phyloP scores from a whole-genome alignment of 2,329 filamentous ascomycete species.

The Pezicula radicicola region DNA sequence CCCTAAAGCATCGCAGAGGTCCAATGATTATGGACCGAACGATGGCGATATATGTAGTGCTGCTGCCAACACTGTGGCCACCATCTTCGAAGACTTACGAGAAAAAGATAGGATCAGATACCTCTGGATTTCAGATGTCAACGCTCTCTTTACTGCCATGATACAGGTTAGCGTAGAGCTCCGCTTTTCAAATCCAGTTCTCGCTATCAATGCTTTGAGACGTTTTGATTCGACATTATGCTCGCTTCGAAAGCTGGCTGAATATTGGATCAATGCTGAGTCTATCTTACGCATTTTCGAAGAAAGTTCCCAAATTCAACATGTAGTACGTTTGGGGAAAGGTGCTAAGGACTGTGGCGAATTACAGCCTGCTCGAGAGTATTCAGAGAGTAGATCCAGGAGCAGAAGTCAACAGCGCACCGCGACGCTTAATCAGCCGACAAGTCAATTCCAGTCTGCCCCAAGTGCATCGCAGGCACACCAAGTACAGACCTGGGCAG shows the following conservation, averaged over 20 bases:
- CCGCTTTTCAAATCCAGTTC: slow-evolving; percentile 40
- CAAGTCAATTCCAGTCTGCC: too few species aligned
- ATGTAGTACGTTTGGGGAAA: not conserved
- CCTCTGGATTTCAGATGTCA: slow-evolving; percentile 40
- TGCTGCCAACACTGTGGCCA: slow-evolving; percentile 39
- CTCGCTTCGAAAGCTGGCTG: slow-evolving; percentile 36
- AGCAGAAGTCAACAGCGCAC: too few species aligned
- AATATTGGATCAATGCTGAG: slow-evolving; percentile 39
- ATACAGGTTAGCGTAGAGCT: slow-evolving; percentile 42
- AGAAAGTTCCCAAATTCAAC: slow-evolving; percentile 5
- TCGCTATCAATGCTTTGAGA: slow-evolving; percentile 40
- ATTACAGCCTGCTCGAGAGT: too few species aligned
- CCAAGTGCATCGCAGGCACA: too few species aligned
- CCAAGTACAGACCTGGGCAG: too few species aligned
- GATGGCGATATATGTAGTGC: slow-evolving; percentile 42
- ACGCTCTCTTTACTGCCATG: slow-evolving; percentile 42
- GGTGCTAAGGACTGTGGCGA: too few species aligned
- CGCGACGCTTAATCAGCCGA: too few species aligned
- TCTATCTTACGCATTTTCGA: slow-evolving; percentile 40
- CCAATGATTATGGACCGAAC: slow-evolving; percentile 40
- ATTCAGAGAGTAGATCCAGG: too few species aligned
- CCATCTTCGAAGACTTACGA: slow-evolving; percentile 40
- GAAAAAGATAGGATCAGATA: slow-evolving; percentile 37
- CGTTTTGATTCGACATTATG: slow-evolving; percentile 38
- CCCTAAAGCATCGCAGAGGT: slow-evolving; percentile 32